Conservation (phyloP, 805 yeast genomes). For the Ogataea pignaliae region DNA sequence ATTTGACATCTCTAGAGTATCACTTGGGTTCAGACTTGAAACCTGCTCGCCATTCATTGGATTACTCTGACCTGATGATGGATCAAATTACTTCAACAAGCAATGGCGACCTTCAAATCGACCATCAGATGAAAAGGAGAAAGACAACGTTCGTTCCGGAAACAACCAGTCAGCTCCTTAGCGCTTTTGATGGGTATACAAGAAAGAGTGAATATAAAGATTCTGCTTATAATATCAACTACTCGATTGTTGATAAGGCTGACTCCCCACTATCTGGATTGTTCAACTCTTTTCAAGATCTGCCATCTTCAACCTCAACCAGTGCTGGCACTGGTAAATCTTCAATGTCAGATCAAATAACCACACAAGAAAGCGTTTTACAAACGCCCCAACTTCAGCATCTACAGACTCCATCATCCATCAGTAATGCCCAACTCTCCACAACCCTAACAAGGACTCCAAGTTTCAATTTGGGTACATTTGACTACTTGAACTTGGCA, state of each 20-base stretch:
- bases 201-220: conserved; percentile 13
- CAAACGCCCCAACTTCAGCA: not conserved
- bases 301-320: conserved; percentile 3
- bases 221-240: conserved; percentile 2
- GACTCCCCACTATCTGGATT: conserved; percentile 21
- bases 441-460: conserved; percentile 10
- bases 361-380: no score
- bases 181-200: conserved; percentile 18
- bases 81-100: not conserved
- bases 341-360: no score
- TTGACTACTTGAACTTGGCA: conserved; percentile 5
- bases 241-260: conserved; percentile 10
- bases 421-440: no score
- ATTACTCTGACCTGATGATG: conserved; percentile 13
- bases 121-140: conserved; percentile 3
- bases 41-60: conserved; percentile 11
- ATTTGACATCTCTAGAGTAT: conserved; percentile 14
- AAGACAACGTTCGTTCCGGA: conserved; percentile 11
- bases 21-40: conserved; percentile 12
- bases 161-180: conserved; percentile 8
- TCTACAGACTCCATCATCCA: not conserved
- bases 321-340: not conserved
- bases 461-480: conserved; percentile 7
- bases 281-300: conserved; percentile 17
- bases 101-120: not conserved